Evolutionary conservation across 768 basidiomycete species (phyloP).

Genomic region (Wakefieldia striispora): DNA sequence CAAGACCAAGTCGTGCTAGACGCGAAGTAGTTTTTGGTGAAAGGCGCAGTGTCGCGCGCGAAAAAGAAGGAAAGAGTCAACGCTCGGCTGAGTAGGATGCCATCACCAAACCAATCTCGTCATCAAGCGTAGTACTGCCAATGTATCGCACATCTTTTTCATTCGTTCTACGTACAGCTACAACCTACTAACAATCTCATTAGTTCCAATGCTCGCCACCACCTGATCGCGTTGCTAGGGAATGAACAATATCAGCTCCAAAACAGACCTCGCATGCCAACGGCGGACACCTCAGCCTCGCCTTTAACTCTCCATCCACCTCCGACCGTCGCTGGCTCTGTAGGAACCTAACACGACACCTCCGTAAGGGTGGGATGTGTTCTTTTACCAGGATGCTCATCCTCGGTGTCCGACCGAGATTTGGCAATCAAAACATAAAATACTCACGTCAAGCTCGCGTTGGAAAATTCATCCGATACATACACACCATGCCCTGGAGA

Average conservation of each 20-base stretch:
- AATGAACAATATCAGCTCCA: slow-evolving; percentile 2
- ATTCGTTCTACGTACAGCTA: neutral
- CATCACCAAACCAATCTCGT: neutral
- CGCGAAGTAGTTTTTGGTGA: slow-evolving; percentile 12
- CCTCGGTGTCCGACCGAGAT: slow-evolving; percentile 45
- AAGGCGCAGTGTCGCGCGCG: slow-evolving; percentile 5
- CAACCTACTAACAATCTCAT: neutral
- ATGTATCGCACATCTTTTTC: no score
- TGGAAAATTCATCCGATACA: no score
- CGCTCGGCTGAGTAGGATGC: slow-evolving; percentile 11
- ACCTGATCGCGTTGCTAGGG: neutral
- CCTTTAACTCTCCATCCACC: slow-evolving; percentile 80
- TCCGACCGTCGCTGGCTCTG: slow-evolving; percentile 46
- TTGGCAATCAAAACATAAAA: slow-evolving; percentile 3
- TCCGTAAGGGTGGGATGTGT: slow-evolving; percentile 59
- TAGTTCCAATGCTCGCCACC: no score
- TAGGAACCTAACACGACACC: slow-evolving; percentile 30
- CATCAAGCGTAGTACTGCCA: no score
- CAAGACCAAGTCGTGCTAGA: slow-evolving; percentile 2
- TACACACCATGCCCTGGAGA: no score
- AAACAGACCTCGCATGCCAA: neutral
- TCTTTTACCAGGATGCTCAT: slow-evolving; percentile 89
- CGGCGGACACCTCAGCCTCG: slow-evolving; percentile 70
- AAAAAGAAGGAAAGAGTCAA: slow-evolving; percentile 5
- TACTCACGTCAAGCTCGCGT: slow-evolving; percentile 27